Conservation (phyloP, 306 rosid genomes). For the Potentilla sterilis region DNA sequence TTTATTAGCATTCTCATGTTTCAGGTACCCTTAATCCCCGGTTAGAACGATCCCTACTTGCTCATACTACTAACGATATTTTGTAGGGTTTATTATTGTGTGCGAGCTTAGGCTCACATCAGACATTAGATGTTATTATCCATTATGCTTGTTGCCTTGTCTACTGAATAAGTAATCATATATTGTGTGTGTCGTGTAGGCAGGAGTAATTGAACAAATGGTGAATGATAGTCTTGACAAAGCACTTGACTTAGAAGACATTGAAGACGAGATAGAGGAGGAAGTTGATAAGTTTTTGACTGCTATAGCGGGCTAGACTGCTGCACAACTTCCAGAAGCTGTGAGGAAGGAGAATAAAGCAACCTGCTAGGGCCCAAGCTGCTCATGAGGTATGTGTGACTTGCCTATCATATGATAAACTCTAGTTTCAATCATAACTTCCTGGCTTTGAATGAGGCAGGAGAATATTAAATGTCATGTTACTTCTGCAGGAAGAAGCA, state of each 20-base stretch:
- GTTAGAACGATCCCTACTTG: too few relatives aligned
- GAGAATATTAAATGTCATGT: not conserved
- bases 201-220: conserved; percentile 93
- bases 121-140: not conserved
- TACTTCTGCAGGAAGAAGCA: conserved; percentile 45
- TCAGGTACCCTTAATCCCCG: too few relatives aligned
- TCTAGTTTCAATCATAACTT: not conserved
- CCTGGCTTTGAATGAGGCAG: conserved; percentile 7
- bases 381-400: conserved; percentile 45
- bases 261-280: conserved; percentile 96
- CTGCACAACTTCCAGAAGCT: conserved; percentile 90
- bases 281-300: conserved; percentile 94
- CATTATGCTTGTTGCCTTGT: not conserved
- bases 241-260: conserved; percentile 85
- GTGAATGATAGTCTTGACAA: conserved; percentile 82
- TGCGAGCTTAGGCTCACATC: too few relatives aligned
- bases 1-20: too few relatives aligned
- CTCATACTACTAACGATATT: too few relatives aligned
- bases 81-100: too few relatives aligned
- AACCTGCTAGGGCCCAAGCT: conserved; percentile 53
- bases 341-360: conserved; percentile 69
- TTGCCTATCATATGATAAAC: not conserved
- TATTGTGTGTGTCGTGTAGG: conserved; percentile 40
- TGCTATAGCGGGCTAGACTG: conserved; percentile 92
- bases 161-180: not conserved